Conservation (phyloP, 2,329 filamentous ascomycete genomes). For the Cladosporium sp. region DNA sequence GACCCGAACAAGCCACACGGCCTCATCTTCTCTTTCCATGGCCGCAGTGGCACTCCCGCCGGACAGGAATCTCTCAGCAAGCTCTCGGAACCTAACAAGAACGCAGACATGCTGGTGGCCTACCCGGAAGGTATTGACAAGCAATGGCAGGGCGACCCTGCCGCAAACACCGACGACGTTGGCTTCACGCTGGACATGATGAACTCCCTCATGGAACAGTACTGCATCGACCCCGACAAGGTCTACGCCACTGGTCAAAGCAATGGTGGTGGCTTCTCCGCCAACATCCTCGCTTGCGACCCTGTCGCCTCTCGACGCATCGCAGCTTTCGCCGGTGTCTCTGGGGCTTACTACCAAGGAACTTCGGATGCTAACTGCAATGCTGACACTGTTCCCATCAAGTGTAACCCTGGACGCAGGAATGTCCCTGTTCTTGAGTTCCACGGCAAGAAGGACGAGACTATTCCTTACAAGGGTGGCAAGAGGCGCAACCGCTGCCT, state of each 20-base stretch:
- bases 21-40: constrained; percentile 47
- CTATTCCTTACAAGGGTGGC: constrained; percentile 38
- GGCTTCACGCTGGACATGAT: constrained; percentile 41
- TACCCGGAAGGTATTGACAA: constrained; percentile 40
- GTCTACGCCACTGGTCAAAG: constrained; percentile 47
- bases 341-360: constrained; percentile 41
- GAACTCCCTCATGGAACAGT: constrained; percentile 32
- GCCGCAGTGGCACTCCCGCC: constrained; percentile 33
- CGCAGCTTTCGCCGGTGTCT: constrained; percentile 46
- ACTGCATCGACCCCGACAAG: constrained; percentile 40
- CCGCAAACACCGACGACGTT: constrained; percentile 42
- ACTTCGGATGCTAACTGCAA: constrained; percentile 15
- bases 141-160: constrained; percentile 41
- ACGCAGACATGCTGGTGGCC: constrained; percentile 41
- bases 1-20: constrained; percentile 33
- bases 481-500: constrained; percentile 19
- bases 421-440: constrained; percentile 40
- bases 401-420: constrained; percentile 19
- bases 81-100: constrained; percentile 44
- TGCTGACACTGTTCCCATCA: constrained; percentile 12
- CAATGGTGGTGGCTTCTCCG: constrained; percentile 47
- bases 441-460: constrained; percentile 37
- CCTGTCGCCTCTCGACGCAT: constrained; percentile 36
- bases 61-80: constrained; percentile 40
- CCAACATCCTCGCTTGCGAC: constrained; percentile 43